These are phyloP conservation scores for Boeremia lycopersici DNA, from an alignment of 2,329 filamentous ascomycete species.

Conservation along the genomic window DNA sequence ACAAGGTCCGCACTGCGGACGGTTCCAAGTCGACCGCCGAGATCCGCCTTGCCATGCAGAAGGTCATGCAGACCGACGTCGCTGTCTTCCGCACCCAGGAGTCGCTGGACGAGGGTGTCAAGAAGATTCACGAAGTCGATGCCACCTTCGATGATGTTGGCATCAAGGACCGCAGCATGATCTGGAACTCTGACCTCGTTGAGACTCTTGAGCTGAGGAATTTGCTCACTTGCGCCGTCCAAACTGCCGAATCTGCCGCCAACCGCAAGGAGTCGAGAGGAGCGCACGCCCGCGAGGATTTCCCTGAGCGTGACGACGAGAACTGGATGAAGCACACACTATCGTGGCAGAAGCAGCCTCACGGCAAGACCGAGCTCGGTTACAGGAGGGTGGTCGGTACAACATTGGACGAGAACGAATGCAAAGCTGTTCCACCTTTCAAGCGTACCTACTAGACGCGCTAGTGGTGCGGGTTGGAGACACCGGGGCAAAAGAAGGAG, in stretches of 20 bases:
- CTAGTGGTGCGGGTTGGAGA: not conserved
- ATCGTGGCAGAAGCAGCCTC: conserved; percentile 91
- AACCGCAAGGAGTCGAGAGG: conserved; percentile 97
- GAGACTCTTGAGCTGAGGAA: conserved; percentile 97
- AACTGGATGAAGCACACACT: conserved; percentile 99
- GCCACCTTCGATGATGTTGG: conserved; percentile 79
- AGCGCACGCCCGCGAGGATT: conserved; percentile 96
- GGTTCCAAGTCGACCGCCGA: conserved; percentile 88
- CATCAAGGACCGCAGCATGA: conserved; percentile 99
- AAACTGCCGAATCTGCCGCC: conserved; percentile 89
- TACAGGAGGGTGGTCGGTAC: conserved; percentile 83
- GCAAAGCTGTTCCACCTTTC: conserved; percentile 94
- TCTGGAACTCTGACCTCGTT: conserved; percentile 98
- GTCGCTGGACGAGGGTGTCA: conserved; percentile 89
- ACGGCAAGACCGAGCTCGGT: conserved; percentile 81
- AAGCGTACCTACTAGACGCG: conserved; percentile 80
- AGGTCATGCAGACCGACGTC: conserved; percentile 97
- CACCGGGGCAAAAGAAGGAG: not conserved
- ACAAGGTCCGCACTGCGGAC: conserved; percentile 81
- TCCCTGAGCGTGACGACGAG: conserved; percentile 89
- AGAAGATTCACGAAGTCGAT: conserved; percentile 86
- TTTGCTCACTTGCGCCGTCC: conserved; percentile 92
- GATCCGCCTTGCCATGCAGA: conserved; percentile 91
- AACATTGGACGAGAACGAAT: conserved; percentile 94
- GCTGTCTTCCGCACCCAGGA: conserved; percentile 96